These are phyloP conservation scores for Hypomyces perniciosus DNA, from an alignment of 2,329 filamentous ascomycete species.

Conservation along the genomic window DNA sequence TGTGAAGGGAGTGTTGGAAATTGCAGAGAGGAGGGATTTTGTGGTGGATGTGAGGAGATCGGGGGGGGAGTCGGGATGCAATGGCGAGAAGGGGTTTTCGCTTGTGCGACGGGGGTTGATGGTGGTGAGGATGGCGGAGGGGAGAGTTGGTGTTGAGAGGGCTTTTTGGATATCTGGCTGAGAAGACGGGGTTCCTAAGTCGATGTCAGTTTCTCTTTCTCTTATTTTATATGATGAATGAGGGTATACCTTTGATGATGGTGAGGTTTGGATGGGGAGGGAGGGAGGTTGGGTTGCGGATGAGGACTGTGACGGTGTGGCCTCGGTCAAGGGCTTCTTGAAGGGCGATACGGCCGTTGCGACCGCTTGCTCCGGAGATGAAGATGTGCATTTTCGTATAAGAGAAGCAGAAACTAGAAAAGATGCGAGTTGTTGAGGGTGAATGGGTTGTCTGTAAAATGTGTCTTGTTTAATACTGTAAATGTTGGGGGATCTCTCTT, in stretches of 20 bases:
- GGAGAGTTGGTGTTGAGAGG: conserved; percentile 21
- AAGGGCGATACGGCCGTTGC: conserved; percentile 39
- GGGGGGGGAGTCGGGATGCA: conserved; percentile 31
- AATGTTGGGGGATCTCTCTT: too few species aligned
- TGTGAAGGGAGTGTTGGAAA: conserved; percentile 25
- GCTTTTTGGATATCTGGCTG: conserved; percentile 31
- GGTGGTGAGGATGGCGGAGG: conserved; percentile 40
- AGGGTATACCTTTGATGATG: conserved; percentile 21
- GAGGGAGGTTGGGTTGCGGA: conserved; percentile 33
- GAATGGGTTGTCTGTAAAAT: not conserved
- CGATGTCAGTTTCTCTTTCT: not conserved
- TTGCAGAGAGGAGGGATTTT: conserved; percentile 29
- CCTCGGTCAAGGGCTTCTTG: conserved; percentile 31
- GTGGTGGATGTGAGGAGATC: conserved; percentile 42
- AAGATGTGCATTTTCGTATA: conserved; percentile 36
- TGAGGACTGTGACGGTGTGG: conserved; percentile 41
- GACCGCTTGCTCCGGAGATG: conserved; percentile 41
- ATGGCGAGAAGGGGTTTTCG: conserved; percentile 42
- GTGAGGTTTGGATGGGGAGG: conserved; percentile 27
- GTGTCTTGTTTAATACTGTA: not conserved
- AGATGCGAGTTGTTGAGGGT: conserved; percentile 18
- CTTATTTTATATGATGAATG: not conserved
- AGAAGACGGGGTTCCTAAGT: conserved; percentile 31
- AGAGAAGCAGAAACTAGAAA: not conserved
- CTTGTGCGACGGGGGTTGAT: conserved; percentile 40